Evolutionary conservation across 495 filamentous ascomycete genomes (phyloP), one percentile per base, ranked within the genome.

Genomic region (Amphirosellinia nigrospora): DNA sequence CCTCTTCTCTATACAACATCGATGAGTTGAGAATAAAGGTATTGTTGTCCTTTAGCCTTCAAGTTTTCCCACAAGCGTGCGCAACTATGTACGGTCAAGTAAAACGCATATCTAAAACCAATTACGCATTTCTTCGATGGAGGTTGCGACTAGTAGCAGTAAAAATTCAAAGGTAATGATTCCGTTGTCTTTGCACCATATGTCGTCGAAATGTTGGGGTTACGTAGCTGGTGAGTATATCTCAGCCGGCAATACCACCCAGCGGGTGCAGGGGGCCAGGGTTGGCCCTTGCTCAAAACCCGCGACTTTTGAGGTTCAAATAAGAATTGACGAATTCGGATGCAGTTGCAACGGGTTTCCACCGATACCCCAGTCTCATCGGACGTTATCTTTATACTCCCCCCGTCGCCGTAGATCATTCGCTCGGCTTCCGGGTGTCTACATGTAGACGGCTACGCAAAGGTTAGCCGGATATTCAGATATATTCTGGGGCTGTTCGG

Each of bases 241-340:
- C n/a, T 53, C 50, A 23, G 50, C 50, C 16, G 26, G 50, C 26
- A 30, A 30, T 53, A 11, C 50, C 23, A 26, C 26, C 50, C 50
- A 53, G 26, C 50, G 26, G 13, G 23, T 53, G 50, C 50, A 30
- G 13, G 26, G 50, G 50, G 50, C 1, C 50, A 53, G 50, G 50
- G 50, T 53, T 53, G 50, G 50, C 50, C 50, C 50, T 53, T 53
- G 50, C 50, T 30, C 50, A 28, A n/a, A n/a, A 16, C 50, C 50
- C 13, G 50, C 50, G 50, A 30, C 50, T 53, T 30, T 11, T 16
- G 50, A 30, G 50, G 50, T 53, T 53, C 50, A 53, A 53, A 53
- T 53, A 53, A 53, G 50, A 13, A 30, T 53, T 30, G 5, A 30
- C 50, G 50, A 30, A 30, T 30, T 53, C 26, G 50, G 50, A 53